A percentile compares a stretch with the other conserved stretches of the same genome.
Evolutionary conservation across 2,329 filamentous ascomycete species (phyloP).

Genomic region (Neopestalotiopsis rosae): DNA sequence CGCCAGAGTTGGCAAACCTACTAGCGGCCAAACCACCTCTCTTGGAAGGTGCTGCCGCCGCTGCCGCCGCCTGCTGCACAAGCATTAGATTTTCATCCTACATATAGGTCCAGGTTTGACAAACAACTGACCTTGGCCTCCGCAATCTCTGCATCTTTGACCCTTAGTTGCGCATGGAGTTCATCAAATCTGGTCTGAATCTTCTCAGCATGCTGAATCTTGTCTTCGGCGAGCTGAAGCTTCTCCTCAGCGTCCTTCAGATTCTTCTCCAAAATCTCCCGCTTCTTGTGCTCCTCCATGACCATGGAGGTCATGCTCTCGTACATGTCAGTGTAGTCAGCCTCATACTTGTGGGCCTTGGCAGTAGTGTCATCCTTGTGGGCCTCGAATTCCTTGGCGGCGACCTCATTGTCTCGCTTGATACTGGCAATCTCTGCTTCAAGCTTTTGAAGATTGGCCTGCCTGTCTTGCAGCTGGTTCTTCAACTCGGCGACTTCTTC

Average conservation of each 20-base stretch:
- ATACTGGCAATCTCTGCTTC: conserved; percentile 50
- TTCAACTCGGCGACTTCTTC: conserved; percentile 32
- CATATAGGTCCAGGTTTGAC: conserved; percentile 20
- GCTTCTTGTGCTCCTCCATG: conserved; percentile 59
- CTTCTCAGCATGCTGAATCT: conserved; percentile 33
- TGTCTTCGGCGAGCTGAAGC: conserved; percentile 31
- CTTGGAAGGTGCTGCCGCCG: conserved; percentile 21
- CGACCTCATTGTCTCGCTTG: conserved; percentile 41
- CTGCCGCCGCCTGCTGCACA: conserved; percentile 36
- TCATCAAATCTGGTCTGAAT: conserved; percentile 39
- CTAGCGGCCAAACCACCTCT: conserved; percentile 59
- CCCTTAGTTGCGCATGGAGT: conserved; percentile 48
- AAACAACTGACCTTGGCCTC: conserved; percentile 58
- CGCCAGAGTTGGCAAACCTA: conserved; percentile 47
- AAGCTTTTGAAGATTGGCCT: conserved; percentile 35
- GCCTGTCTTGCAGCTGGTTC: conserved; percentile 36
- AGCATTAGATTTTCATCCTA: conserved; percentile 12
- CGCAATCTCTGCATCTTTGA: conserved; percentile 68
- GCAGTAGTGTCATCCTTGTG: conserved; percentile 56
- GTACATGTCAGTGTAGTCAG: conserved; percentile 68
- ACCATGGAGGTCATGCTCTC: conserved; percentile 66
- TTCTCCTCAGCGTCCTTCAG: conserved; percentile 8
- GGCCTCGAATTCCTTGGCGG: conserved; percentile 59
- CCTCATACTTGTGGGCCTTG: conserved; percentile 58
- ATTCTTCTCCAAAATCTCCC: conserved; percentile 27